Conservation (phyloP, 2,329 filamentous ascomycete species). For the Diplocarpon mali region DNA sequence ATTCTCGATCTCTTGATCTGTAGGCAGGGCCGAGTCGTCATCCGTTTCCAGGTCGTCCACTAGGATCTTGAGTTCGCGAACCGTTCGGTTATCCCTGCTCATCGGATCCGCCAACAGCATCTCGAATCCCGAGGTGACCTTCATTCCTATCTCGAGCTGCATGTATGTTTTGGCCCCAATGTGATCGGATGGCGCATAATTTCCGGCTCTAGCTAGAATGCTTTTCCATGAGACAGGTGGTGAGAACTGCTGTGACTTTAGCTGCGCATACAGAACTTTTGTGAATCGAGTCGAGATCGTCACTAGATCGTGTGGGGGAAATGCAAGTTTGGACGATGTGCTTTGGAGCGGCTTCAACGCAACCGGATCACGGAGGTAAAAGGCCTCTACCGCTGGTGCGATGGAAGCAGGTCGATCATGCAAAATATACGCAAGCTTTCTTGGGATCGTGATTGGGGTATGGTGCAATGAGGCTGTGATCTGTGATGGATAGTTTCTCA, state of each 20-base stretch:
- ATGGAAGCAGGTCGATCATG: conserved; percentile 66
- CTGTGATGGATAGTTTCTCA: conserved; percentile 71
- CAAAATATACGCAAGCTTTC: conserved; percentile 70
- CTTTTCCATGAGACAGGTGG: conserved; percentile 44
- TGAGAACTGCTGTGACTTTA: conserved; percentile 75
- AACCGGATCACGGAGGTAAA: conserved; percentile 81
- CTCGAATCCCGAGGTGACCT: conserved; percentile 81
- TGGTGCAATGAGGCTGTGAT: conserved; percentile 69
- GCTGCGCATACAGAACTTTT: conserved; percentile 79
- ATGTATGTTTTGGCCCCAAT: conserved; percentile 8
- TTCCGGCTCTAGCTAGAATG: conserved; percentile 27
- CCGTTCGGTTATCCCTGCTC: conserved; percentile 54
- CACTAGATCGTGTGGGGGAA: conserved; percentile 71
- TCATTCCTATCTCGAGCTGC: conserved; percentile 67
- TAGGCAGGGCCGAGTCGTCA: conserved; percentile 44
- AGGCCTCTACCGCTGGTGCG: conserved; percentile 76
- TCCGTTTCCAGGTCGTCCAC: conserved; percentile 56
- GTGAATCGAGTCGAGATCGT: conserved; percentile 73
- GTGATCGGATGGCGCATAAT: conserved; percentile 22
- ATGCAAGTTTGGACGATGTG: conserved; percentile 42
- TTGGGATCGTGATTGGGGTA: conserved; percentile 61
- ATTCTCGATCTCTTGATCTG: conserved; percentile 55
- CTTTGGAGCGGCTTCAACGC: conserved; percentile 57
- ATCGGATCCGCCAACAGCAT: conserved; percentile 64
- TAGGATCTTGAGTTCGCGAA: conserved; percentile 65